These are phyloP conservation scores for Phytophthora hybrid DNA, from an alignment of 352 stramenopile genomes.

Conservation along the genomic window DNA sequence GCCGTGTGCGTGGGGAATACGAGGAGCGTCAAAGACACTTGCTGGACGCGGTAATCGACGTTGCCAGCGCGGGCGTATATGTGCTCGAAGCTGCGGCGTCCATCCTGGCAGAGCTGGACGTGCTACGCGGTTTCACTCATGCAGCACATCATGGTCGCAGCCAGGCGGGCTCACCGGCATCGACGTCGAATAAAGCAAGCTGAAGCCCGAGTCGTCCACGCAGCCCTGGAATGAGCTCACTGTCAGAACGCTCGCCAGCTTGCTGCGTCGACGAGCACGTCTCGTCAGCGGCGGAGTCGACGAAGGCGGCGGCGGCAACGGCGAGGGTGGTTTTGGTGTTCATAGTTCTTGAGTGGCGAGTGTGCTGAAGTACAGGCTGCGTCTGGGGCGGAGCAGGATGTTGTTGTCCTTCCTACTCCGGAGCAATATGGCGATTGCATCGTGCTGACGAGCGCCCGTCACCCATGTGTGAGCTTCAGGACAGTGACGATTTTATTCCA, in stretches of 20 bases:
- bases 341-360: no score
- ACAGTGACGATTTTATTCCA: slow-evolving; percentile 96
- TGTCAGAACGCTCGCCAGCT: no score
- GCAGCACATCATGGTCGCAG: slow-evolving; percentile 94
- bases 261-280: no score
- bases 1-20: slow-evolving; percentile 91
- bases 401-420: slow-evolving; percentile 68
- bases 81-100: slow-evolving; percentile 93
- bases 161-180: no score
- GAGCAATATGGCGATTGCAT: slow-evolving; percentile 69
- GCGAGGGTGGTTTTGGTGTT: no score
- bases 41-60: slow-evolving; percentile 93
- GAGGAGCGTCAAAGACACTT: slow-evolving; percentile 92
- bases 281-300: no score
- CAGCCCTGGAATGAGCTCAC: no score
- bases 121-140: slow-evolving; percentile 95
- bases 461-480: slow-evolving; percentile 99
- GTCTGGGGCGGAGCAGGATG: slow-evolving; percentile 86
- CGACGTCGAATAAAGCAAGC: no score
- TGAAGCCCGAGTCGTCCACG: no score
- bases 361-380: no score
- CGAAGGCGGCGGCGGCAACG: no score
- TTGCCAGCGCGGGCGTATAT: slow-evolving; percentile 96
- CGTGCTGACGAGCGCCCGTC: slow-evolving; percentile 87
- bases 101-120: slow-evolving; percentile 94